Conservation (phyloP, 306 rosid genomes). For the Vigna mungo region DNA sequence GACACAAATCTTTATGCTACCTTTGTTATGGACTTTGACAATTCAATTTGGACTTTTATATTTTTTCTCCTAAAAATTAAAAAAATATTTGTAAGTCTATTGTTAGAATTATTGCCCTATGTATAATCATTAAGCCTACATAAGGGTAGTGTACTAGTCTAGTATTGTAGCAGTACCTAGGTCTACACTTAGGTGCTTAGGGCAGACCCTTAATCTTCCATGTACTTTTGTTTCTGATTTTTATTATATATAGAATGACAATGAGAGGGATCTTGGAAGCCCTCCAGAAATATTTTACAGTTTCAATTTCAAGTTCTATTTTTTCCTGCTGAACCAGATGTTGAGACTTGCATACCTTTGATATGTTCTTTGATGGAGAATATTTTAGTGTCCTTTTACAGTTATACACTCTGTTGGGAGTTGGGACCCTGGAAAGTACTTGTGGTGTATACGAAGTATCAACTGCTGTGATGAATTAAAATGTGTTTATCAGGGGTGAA, state of each 20-base stretch:
- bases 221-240: no score
- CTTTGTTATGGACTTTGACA: not conserved
- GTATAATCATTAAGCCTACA: no score
- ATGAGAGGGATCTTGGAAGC: no score
- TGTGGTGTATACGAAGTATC: constrained; percentile 3
- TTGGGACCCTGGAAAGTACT: not conserved
- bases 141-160: no score
- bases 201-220: no score
- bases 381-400: not conserved
- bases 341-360: not conserved
- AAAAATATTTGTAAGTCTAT: not conserved
- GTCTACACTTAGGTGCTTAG: no score
- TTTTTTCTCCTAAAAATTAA: not conserved
- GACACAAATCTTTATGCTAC: not conserved
- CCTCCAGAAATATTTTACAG: no score
- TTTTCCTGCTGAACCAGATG: not conserved
- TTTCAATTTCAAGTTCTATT: no score
- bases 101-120: no score
- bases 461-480: constrained; percentile 3
- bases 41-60: constrained; percentile 3
- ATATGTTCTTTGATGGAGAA: not conserved
- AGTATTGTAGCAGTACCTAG: no score
- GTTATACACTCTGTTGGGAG: not conserved
- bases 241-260: no score
- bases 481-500: not conserved